These are phyloP conservation scores for Remersonia thermophila DNA, from an alignment of 2,329 filamentous ascomycete genomes.

Conservation along the genomic window DNA sequence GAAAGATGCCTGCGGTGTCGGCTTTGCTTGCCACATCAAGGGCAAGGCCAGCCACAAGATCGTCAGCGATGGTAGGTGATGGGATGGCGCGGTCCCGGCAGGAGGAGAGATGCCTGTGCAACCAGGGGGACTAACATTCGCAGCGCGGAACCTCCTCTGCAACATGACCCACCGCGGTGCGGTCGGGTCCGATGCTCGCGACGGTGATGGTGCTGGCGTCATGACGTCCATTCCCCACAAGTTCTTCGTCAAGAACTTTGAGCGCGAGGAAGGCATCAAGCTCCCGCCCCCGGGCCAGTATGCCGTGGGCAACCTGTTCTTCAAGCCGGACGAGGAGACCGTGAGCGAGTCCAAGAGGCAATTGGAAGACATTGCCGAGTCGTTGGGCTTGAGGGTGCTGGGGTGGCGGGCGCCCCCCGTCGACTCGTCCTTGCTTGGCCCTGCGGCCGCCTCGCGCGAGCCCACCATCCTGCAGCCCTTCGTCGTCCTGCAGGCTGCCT, in stretches of 20 bases:
- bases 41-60: constrained; percentile 96
- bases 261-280: constrained; percentile 75
- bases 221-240: constrained; percentile 99
- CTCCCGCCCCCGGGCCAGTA: constrained; percentile 86
- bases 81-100: neutral
- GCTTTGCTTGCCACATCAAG: constrained; percentile 98
- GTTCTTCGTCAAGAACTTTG: constrained; percentile 98
- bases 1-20: constrained; percentile 99
- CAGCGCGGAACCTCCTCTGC: constrained; percentile 85
- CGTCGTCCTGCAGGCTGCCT: constrained; percentile 74
- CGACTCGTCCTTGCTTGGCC: constrained; percentile 85
- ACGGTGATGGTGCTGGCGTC: constrained; percentile 95
- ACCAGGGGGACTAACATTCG: constrained; percentile 4
- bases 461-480: constrained; percentile 93
- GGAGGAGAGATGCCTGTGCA: neutral
- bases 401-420: constrained; percentile 94
- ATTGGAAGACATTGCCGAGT: constrained; percentile 88
- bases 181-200: constrained; percentile 92
- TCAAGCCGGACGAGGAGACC: constrained; percentile 89
- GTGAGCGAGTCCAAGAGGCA: constrained; percentile 81
- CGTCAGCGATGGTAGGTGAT: constrained; percentile 76
- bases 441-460: constrained; percentile 85
- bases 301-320: constrained; percentile 94
- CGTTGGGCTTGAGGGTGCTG: constrained; percentile 75
- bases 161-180: constrained; percentile 99